Conservation (phyloP, 192 early-diverging fungal species). For the Mycoemilia scoparia region DNA sequence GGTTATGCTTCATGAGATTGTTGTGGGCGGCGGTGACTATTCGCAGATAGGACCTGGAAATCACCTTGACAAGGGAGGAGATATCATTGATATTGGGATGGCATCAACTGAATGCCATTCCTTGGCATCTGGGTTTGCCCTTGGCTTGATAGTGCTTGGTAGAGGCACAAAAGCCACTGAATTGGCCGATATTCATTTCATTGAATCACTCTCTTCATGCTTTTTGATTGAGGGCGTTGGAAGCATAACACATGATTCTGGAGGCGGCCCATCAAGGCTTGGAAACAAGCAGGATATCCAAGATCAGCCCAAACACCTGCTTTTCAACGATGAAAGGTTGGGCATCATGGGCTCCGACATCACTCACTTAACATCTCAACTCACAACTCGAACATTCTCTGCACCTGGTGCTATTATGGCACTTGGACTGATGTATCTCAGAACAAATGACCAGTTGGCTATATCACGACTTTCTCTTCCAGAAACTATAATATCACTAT, state of each 20-base stretch:
- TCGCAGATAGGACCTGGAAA: slow-evolving; percentile 1
- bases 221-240: slow-evolving; percentile 7
- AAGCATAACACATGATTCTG: not conserved
- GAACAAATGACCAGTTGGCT: slow-evolving; percentile 46
- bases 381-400: slow-evolving; percentile 2
- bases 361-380: not conserved
- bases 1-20: slow-evolving; percentile 51
- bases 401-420: slow-evolving; percentile 49
- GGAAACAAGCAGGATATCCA: not conserved
- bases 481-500: slow-evolving; percentile 32
- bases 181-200: slow-evolving; percentile 36
- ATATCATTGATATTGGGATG: too few relatives aligned
- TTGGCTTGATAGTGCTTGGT: slow-evolving; percentile 68
- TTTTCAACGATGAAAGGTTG: not conserved
- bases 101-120: slow-evolving; percentile 42
- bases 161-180: slow-evolving; percentile 29
- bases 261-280: not conserved
- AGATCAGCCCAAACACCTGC: not conserved
- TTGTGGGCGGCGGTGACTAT: slow-evolving; percentile 26
- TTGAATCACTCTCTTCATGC: slow-evolving; percentile 33
- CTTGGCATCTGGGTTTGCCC: slow-evolving; percentile 60
- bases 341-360: slow-evolving; percentile 5
- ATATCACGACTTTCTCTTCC: slow-evolving; percentile 50
- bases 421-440: slow-evolving; percentile 66
- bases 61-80: slow-evolving; percentile 8